Conservation (phyloP, 306 rosid genomes). For the Vigna radiata region DNA sequence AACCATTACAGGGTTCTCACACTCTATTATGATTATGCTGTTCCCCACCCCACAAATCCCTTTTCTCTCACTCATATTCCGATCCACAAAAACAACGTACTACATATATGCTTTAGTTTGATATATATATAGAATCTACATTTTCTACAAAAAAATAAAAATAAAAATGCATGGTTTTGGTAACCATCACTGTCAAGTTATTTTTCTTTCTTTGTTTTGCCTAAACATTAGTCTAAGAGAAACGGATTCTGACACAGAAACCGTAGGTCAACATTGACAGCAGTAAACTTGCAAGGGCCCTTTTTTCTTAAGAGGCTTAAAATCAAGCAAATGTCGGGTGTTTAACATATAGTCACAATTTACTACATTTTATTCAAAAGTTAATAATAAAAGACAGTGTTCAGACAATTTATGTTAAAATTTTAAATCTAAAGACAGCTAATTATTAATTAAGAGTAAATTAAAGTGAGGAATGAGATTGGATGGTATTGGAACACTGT, state of each 20-base stretch:
- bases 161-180: not conserved
- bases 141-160: no score
- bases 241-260: slow-evolving; percentile 3
- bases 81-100: not conserved
- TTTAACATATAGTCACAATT: no score
- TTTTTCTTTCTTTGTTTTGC: slow-evolving; percentile 5
- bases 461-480: not conserved
- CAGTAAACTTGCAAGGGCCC: no score
- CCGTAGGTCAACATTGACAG: not conserved
- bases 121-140: no score
- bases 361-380: no score
- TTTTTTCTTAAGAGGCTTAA: no score
- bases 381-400: no score
- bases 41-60: slow-evolving; percentile 30
- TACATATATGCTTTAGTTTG: no score
- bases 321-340: no score
- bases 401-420: no score
- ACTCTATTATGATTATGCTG: slow-evolving; percentile 34
- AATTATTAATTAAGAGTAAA: not conserved
- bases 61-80: slow-evolving; percentile 16
- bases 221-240: slow-evolving; percentile 20
- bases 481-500: not conserved
- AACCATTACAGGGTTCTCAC: slow-evolving; percentile 42
- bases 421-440: no score
- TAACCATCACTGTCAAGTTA: not conserved